These are phyloP conservation scores for Russula ochroleuca DNA, from an alignment of 768 basidiomycete genomes.

Conservation along the genomic window DNA sequence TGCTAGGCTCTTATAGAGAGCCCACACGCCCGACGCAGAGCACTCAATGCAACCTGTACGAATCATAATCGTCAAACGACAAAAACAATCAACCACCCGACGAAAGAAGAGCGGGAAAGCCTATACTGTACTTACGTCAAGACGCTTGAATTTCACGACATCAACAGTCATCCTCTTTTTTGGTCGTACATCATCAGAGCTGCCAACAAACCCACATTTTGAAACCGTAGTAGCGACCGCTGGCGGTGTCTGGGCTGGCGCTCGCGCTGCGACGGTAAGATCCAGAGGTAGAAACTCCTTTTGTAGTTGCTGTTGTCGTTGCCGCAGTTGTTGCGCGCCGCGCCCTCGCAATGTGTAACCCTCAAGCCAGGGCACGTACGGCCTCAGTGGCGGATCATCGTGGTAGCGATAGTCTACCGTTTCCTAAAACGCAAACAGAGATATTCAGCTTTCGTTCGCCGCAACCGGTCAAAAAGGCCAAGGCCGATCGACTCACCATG, in stretches of 20 bases:
- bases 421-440: not conserved
- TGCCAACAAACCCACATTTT: not conserved
- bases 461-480: not conserved
- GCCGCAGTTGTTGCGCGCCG: not conserved
- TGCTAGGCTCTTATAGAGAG: not conserved
- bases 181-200: not conserved
- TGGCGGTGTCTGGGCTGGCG: not conserved
- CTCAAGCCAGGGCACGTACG: constrained; percentile 11
- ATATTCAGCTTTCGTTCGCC: not conserved
- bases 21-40: constrained; percentile 9
- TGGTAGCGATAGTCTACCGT: constrained; percentile 21
- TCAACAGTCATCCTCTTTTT: not conserved
- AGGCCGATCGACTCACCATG: constrained; percentile 14
- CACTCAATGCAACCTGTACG: constrained; percentile 5
- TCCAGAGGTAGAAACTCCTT: not conserved
- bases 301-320: not conserved
- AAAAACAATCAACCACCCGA: not conserved
- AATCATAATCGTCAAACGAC: not conserved
- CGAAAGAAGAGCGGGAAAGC: not conserved
- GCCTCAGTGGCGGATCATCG: constrained; percentile 1
- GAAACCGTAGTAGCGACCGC: not conserved
- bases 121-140: not conserved
- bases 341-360: not conserved
- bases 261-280: not conserved
- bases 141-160: constrained; percentile 8